These are phyloP conservation scores for Cynara cardunculus DNA, from an alignment of 129 eudicot species.

Conservation along the genomic window DNA sequence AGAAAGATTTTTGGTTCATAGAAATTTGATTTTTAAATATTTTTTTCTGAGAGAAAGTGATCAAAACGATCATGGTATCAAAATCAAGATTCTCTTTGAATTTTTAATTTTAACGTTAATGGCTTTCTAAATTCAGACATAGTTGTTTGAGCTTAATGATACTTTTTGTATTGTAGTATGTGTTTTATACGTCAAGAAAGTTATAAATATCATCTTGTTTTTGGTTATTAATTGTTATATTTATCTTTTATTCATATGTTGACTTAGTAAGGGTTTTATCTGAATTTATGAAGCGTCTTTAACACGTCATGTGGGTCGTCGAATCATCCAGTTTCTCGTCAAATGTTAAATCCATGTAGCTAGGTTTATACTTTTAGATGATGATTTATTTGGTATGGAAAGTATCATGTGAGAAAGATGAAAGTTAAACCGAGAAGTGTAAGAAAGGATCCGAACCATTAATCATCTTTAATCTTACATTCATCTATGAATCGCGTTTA, in stretches of 20 bases:
- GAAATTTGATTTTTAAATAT: not conserved
- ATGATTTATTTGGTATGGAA: no score
- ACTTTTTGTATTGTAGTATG: not conserved
- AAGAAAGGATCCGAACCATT: no score
- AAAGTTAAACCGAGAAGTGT: no score
- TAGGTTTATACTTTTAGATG: no score
- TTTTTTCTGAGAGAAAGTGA: not conserved
- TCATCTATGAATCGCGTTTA: no score
- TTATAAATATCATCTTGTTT: not conserved
- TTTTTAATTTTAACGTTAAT: not conserved
- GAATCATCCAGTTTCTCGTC: not conserved
- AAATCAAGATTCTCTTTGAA: not conserved
- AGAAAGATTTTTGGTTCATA: constrained; percentile 1
- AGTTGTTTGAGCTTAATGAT: not conserved
- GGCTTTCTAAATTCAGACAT: not conserved
- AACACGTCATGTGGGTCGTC: not conserved
- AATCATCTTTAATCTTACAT: no score
- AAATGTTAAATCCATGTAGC: not conserved
- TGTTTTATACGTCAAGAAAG: not conserved
- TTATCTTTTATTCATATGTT: not conserved
- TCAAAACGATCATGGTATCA: not conserved
- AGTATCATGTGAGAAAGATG: no score
- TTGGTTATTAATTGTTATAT: not conserved
- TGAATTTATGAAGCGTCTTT: not conserved
- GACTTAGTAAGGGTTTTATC: not conserved